phyloP scores from a whole-genome alignment of 164 flowering plant genomes.

The Kalanchoe fedtschenkoi region DNA sequence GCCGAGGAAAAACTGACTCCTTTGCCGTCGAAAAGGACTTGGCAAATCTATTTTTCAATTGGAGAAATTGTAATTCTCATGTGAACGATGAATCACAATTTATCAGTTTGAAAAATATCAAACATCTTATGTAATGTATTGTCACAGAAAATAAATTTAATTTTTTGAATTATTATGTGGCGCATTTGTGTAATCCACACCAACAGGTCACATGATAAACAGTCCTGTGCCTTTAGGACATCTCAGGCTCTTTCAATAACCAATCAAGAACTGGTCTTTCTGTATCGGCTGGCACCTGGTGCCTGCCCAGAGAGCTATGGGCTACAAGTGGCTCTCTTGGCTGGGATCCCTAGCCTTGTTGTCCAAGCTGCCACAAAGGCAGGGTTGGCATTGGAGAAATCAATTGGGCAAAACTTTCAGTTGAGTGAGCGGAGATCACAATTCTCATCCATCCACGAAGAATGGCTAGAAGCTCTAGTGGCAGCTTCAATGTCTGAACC shows the following conservation, averaged over 20 bases:
- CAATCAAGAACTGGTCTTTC: constrained; percentile 58
- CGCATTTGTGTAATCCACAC: too few relatives aligned
- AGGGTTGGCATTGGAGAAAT: constrained; percentile 40
- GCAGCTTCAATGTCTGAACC: constrained; percentile 20
- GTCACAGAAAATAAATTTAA: too few relatives aligned
- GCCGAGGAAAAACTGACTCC: too few relatives aligned
- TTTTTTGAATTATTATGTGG: too few relatives aligned
- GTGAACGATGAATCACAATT: too few relatives aligned
- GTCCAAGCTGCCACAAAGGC: constrained; percentile 69
- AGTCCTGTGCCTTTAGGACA: constrained; percentile 58
- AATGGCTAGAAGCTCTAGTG: constrained; percentile 53
- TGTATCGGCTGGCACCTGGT: constrained; percentile 69
- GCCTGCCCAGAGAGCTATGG: constrained; percentile 97
- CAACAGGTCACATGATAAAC: too few relatives aligned
- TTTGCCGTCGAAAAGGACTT: too few relatives aligned
- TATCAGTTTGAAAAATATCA: too few relatives aligned
- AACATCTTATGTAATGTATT: too few relatives aligned
- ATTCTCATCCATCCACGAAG: constrained; percentile 83
- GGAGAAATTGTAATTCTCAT: too few relatives aligned
- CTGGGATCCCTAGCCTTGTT: constrained; percentile 67
- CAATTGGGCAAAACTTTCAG: constrained; percentile 48
- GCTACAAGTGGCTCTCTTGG: constrained; percentile 80
- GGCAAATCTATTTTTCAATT: too few relatives aligned
- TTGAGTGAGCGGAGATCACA: constrained; percentile 73
- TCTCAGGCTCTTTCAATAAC: constrained; percentile 17